Percentiles rank a stretch among this genome's conserved stretches.
Evolutionary conservation across 2,329 filamentous ascomycete species (phyloP).

Genomic region (Ophiostoma novo-ulmi): DNA sequence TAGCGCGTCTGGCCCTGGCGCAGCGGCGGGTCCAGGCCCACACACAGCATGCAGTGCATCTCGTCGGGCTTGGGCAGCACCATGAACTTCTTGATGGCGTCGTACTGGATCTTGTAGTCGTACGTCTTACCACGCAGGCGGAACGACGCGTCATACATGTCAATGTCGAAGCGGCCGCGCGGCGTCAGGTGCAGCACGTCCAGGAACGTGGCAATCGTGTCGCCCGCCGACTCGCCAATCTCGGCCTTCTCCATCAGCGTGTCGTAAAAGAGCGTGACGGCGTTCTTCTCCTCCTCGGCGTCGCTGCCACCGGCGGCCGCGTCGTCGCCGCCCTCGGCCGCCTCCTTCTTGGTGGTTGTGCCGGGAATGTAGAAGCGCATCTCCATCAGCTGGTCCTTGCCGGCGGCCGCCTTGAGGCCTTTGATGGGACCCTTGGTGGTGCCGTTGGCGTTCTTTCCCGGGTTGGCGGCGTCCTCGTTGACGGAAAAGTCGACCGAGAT

Average conservation of each 20-base stretch:
- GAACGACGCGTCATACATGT: conserved; percentile 98
- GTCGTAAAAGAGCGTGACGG: conserved; percentile 96
- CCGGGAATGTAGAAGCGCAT: conserved; percentile 99
- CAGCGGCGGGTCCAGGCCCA: conserved; percentile 89
- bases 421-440: conserved; percentile 62
- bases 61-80: conserved; percentile 98
- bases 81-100: conserved; percentile 98
- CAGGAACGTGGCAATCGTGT: conserved; percentile 94
- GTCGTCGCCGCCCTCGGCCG: conserved; percentile 58
- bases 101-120: conserved; percentile 99
- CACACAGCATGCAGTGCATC: conserved; percentile 86
- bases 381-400: conserved; percentile 88
- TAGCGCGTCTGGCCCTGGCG: conserved; percentile 97
- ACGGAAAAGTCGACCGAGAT: conserved; percentile 91
- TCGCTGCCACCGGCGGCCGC: conserved; percentile 65
- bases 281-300: conserved; percentile 81
- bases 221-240: conserved; percentile 97
- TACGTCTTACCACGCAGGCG: conserved; percentile 97
- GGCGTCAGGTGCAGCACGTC: conserved; percentile 96
- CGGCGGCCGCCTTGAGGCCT: conserved; percentile 84
- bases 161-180: conserved; percentile 98
- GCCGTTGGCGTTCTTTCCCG: conserved; percentile 49
- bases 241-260: conserved; percentile 97
- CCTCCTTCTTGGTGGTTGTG: conserved; percentile 71
- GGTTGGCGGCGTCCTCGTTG: conserved; percentile 67